These are phyloP conservation scores for Erodium moschatum DNA, from an alignment of 441 rosid genomes.

Conservation along the genomic window DNA sequence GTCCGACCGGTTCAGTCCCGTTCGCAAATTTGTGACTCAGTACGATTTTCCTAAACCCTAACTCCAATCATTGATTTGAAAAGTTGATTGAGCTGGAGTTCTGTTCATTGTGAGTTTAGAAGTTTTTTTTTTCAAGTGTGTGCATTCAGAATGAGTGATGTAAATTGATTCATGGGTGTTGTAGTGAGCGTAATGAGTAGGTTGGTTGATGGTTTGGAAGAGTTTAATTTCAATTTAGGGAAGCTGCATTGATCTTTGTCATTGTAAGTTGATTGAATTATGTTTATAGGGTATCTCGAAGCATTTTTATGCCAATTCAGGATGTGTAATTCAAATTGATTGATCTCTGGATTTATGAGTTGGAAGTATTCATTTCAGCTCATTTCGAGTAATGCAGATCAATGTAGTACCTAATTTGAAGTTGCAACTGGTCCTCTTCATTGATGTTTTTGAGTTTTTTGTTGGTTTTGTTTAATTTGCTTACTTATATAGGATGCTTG, in stretches of 20 bases:
- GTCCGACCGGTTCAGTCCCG: conserved; percentile 59
- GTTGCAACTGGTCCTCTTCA: neutral
- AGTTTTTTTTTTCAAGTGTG: neutral
- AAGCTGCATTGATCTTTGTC: too few relatives aligned
- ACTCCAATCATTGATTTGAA: neutral
- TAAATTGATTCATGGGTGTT: too few relatives aligned
- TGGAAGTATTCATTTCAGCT: neutral
- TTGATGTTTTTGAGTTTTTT: neutral
- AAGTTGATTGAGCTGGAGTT: conserved; percentile 2
- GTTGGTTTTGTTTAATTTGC: neutral
- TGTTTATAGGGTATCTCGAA: neutral
- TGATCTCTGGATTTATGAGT: neutral
- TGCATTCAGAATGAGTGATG: too few relatives aligned
- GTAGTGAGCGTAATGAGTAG: too few relatives aligned
- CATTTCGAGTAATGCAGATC: neutral
- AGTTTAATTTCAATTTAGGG: too few relatives aligned
- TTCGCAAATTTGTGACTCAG: conserved; percentile 75
- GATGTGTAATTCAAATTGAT: neutral
- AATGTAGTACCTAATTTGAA: neutral
- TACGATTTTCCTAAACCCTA: conserved; percentile 31
- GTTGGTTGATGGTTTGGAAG: too few relatives aligned
- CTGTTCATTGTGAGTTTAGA: neutral
- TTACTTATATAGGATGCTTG: conserved; percentile 47
- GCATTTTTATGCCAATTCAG: neutral
- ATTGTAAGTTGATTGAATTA: neutral